Percentiles rank a stretch among this genome's conserved stretches.
These are phyloP conservation scores for Grigorovia humatica DNA, from an alignment of 805 yeast species.

Conservation along the genomic window DNA sequence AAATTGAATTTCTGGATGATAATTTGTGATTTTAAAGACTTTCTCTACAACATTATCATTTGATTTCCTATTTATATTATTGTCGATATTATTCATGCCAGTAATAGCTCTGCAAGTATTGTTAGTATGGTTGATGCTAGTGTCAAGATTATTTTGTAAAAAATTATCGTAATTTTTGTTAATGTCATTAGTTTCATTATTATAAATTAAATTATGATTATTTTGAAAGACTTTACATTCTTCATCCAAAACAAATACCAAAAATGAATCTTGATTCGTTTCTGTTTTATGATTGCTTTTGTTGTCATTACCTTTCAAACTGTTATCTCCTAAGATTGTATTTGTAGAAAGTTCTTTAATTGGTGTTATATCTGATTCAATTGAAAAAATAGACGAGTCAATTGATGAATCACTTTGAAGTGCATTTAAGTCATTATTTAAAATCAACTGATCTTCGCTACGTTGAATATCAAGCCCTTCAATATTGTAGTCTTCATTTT, in stretches of 20 bases:
- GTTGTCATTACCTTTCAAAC: not conserved
- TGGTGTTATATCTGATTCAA: not conserved
- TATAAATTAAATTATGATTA: not conserved
- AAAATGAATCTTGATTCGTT: not conserved
- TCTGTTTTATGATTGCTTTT: not conserved
- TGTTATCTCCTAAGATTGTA: not conserved
- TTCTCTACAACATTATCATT: not conserved
- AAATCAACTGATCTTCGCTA: not conserved
- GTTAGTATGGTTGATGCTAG: not conserved
- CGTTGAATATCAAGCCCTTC: not conserved
- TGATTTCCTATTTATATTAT: not conserved
- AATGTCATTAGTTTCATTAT: not conserved
- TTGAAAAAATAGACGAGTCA: not conserved
- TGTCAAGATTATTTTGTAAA: not conserved
- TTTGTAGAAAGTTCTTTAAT: not conserved
- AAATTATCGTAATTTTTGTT: not conserved
- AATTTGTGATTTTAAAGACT: not conserved
- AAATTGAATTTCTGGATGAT: not conserved
- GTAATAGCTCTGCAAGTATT: not conserved
- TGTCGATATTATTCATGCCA: not conserved
- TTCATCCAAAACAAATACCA: not conserved
- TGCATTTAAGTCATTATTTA: not conserved
- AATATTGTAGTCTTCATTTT: not conserved
- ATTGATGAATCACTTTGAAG: not conserved
- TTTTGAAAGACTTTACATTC: not conserved